These are phyloP conservation scores for Cryphonectria naterciae DNA, from an alignment of 2,329 filamentous ascomycete genomes.

Conservation along the genomic window DNA sequence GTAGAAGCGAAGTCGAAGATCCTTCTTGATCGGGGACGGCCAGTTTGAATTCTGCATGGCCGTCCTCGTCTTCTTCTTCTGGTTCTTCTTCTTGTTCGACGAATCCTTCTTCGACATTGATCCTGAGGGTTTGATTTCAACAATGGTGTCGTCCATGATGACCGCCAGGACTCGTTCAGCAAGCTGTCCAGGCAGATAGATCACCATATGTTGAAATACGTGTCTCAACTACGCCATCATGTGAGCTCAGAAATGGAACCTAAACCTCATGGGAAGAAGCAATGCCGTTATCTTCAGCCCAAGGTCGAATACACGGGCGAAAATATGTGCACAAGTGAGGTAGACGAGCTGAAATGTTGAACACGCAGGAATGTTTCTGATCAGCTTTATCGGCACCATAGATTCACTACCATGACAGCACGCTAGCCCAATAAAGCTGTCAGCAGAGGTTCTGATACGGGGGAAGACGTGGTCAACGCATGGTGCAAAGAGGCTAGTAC, in stretches of 20 bases:
- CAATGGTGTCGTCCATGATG: not conserved
- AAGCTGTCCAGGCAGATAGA: not conserved
- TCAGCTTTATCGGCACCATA: not conserved
- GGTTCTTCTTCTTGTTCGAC: not conserved
- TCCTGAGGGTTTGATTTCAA: not conserved
- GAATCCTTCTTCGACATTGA: not conserved
- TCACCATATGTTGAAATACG: no score
- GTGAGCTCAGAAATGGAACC: not conserved
- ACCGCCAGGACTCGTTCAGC: not conserved
- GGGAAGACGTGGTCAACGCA: not conserved
- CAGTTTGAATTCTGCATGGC: not conserved
- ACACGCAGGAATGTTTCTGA: not conserved
- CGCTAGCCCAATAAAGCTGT: not conserved
- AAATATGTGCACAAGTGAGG: not conserved
- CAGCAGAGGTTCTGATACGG: not conserved
- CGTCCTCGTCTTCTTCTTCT: no score
- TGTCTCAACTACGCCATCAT: not conserved
- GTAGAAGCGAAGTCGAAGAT: slow-evolving; percentile 11
- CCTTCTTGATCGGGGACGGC: not conserved
- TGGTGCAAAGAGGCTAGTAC: not conserved
- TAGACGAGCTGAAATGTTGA: not conserved
- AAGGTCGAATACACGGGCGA: not conserved
- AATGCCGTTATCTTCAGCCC: not conserved
- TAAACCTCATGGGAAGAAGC: not conserved
- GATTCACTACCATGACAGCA: not conserved